Conservation (phyloP, 176 grass and related monocot genomes). For the Hsuehochloa calcarea region DNA sequence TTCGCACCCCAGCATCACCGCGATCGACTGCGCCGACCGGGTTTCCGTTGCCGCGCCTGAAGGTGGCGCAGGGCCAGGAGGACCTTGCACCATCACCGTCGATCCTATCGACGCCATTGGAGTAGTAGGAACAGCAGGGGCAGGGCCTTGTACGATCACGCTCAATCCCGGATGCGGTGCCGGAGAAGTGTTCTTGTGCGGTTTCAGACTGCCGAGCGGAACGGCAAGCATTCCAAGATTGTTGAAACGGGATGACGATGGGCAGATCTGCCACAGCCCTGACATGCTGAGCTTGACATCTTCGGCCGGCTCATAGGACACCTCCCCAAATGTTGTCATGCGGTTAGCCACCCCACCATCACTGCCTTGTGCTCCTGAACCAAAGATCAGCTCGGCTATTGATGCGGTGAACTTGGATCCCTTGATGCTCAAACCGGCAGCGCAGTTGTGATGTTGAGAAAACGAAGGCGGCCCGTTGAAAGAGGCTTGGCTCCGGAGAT, state of each 20-base stretch:
- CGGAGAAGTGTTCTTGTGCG: not conserved
- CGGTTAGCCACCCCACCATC: constrained; percentile 13
- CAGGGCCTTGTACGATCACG: not conserved
- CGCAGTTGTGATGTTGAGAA: constrained; percentile 47
- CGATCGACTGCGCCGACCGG: not conserved
- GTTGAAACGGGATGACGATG: constrained; percentile 28
- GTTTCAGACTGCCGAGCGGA: constrained; percentile 39
- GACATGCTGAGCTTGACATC: constrained; percentile 70
- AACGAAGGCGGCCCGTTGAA: constrained; percentile 51
- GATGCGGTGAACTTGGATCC: constrained; percentile 45
- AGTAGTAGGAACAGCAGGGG: not conserved
- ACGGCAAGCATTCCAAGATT: constrained; percentile 33
- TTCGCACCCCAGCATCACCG: constrained; percentile 36
- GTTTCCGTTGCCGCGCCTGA: not conserved
- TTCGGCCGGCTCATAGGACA: constrained; percentile 36
- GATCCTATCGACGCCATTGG: too few relatives aligned
- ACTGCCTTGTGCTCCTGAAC: constrained; percentile 8
- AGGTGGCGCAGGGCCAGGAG: not conserved
- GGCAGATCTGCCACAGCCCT: constrained; percentile 51
- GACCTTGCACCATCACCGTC: not conserved
- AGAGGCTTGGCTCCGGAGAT: constrained; percentile 26
- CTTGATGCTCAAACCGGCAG: constrained; percentile 54
- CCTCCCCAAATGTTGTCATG: constrained; percentile 52
- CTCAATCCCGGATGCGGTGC: not conserved
- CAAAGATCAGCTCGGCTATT: constrained; percentile 54